These are phyloP conservation scores for Wickerhamiella galacta DNA, from an alignment of 805 yeast species.

Conservation along the genomic window DNA sequence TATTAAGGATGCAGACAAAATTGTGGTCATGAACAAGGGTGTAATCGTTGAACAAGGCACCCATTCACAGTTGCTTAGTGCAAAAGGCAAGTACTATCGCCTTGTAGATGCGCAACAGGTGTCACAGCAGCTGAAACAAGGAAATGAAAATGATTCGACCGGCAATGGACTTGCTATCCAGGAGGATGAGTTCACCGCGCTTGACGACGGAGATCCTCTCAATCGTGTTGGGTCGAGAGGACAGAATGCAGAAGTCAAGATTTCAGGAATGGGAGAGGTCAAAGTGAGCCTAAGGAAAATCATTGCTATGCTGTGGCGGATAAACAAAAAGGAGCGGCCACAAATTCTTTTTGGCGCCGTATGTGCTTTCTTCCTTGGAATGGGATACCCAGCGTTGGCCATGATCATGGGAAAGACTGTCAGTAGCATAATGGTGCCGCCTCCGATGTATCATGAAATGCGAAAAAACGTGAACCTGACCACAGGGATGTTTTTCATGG, in stretches of 20 bases:
- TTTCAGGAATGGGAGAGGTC: conserved; percentile 12
- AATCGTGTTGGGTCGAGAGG: background rate
- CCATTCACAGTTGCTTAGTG: conserved; percentile 23
- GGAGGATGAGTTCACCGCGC: conserved; percentile 1
- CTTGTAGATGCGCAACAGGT: conserved; percentile 26
- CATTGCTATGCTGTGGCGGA: conserved; percentile 12
- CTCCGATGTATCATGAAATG: conserved; percentile 20
- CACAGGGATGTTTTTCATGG: conserved; percentile 23
- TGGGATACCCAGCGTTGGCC: conserved; percentile 24
- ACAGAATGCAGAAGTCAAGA: conserved; percentile 7
- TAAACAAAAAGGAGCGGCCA: conserved; percentile 16
- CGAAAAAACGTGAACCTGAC: conserved; percentile 21
- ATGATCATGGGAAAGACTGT: conserved; percentile 24
- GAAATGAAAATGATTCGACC: background rate
- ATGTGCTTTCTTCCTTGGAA: conserved; percentile 20
- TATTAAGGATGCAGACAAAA: conserved; percentile 37
- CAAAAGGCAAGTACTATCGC: conserved; percentile 17
- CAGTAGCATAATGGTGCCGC: conserved; percentile 21
- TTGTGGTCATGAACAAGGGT: conserved; percentile 35
- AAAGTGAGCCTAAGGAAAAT: conserved; percentile 6
- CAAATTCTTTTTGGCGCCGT: conserved; percentile 15
- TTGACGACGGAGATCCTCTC: background rate
- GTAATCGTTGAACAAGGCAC: conserved; percentile 33
- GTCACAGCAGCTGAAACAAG: background rate
- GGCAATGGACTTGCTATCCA: background rate